A percentile compares a stretch with the other conserved stretches of the same genome.
These are phyloP conservation scores for Schizochytrium sp. DNA, from an alignment of 108 stramenopile species.

Conservation along the genomic window DNA sequence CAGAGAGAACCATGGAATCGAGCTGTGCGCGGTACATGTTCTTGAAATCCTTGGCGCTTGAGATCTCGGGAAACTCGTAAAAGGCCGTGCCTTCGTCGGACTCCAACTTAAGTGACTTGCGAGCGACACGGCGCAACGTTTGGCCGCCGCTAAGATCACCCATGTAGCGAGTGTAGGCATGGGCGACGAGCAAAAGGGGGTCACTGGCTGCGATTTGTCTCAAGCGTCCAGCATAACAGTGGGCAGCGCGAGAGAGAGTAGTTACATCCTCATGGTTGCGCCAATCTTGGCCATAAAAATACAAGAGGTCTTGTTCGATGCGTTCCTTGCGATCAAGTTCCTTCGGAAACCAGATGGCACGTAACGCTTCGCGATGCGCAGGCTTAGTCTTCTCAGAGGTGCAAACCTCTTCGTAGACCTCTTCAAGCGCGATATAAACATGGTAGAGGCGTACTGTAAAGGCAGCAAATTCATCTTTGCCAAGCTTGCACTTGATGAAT, in stretches of 20 bases:
- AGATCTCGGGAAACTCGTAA: slow-evolving; percentile 36
- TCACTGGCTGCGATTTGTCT: not conserved
- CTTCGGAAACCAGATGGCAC: slow-evolving; percentile 10
- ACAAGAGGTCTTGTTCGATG: slow-evolving; percentile 5
- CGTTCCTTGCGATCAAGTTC: not conserved
- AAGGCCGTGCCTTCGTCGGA: slow-evolving; percentile 44
- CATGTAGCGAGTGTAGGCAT: slow-evolving; percentile 54
- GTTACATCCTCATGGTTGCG: not conserved
- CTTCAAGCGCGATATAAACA: slow-evolving; percentile 38
- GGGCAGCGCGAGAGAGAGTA: not conserved
- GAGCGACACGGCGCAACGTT: slow-evolving; percentile 30
- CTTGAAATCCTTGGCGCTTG: slow-evolving; percentile 54
- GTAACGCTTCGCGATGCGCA: not conserved
- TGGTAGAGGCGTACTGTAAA: slow-evolving; percentile 53
- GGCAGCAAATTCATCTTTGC: not conserved
- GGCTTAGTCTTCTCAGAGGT: not conserved
- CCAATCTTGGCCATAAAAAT: not conserved
- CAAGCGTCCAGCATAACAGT: not conserved
- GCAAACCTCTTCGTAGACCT: not conserved
- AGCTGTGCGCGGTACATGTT: slow-evolving; percentile 55
- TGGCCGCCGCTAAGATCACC: slow-evolving; percentile 54
- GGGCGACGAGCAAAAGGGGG: slow-evolving; percentile 14
- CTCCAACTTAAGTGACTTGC: slow-evolving; percentile 5
- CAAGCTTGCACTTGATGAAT: slow-evolving; percentile 42
- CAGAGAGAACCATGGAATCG: slow-evolving; percentile 24